Evolutionary conservation across 2,329 filamentous ascomycete genomes (phyloP), one percentile per base, ranked within the genome.

Genomic region (Trichoderma gracile): DNA sequence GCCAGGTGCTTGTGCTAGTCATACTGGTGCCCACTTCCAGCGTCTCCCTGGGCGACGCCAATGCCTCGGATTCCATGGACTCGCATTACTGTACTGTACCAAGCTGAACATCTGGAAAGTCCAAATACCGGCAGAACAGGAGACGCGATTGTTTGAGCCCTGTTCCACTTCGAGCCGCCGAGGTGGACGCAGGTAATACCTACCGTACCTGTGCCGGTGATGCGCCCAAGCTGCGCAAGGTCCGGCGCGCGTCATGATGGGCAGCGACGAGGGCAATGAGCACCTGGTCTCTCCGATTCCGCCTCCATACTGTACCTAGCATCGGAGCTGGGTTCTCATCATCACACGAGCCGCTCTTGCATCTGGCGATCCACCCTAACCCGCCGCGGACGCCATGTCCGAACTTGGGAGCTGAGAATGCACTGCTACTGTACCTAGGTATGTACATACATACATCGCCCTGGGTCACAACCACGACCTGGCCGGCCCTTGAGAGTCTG

Each of bases 231-330:
- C 19, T 52, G 25, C 45, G 27, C 58, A 61, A 61, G 47, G 52
- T 61, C 47, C 47, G 38, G 58, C 40, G 53, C 64, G 52, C 64
- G 52, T 63, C 64, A 63, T 46, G 53, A 33, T 56, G 52, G 25
- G 25, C 21, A 33, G 53, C 63, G 55, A 71, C 59, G 67, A 70
- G 73, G 70, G 19, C 57, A 57, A 63, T 64, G 57, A 38, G 23
- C 52, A 67, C 69, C 68, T 58, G 71, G 72, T 73, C 71, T 73
- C 60, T 70, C 66, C 68, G 71, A 71, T 73, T 70, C 72, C 68
- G 69, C 70, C 70, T 68, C 72, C 72, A n/a, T n/a, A n/a, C n/a
- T n/a, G n/a, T n/a, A n/a, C n/a, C 74, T 69, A 69, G 66, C 69
- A 72, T 72, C 70, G 71, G 72, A 67, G 68, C 72, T 59, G 40